Base-by-base conservation (phyloP, 805 yeast species). In the Candida ascalaphidarum region DNA sequence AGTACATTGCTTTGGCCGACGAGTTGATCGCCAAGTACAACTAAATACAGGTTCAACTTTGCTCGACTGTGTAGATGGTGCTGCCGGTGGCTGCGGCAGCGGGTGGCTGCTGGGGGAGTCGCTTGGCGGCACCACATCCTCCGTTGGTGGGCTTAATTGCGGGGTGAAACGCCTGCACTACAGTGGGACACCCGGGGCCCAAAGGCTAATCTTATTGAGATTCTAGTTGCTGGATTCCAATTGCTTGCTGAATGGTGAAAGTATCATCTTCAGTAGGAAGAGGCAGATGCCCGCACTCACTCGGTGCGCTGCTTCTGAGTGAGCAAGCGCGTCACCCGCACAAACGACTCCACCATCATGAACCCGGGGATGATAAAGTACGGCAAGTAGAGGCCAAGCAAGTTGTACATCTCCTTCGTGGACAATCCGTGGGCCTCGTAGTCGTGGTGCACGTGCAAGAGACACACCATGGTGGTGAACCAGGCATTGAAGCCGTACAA, bases 401-500 rank as follows among this genome's bases (percentile, higher is more conserved):
- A 55, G 9, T 66, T 68, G 29, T 38, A 34, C 9, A 55, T 42
- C 23, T 75, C 76, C 1, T 21, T 23, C 0, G 14, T 10, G 2
- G 51, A 34, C 27, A 77, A 48, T 0, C 71, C 73, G 21, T 58
- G 37, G 4, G 25, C 29, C 8, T 58, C 61, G 2, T 61, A 60
- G 4, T 58, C 43, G 2, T 40, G 17, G 12, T 41, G 41, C 11
- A 77, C 65, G 40, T 71, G 67, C n/a, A 65, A 47, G 37, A 81
- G 53, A 48, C 96, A 89, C 14, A 77, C 71, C 21, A 77, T 50
- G 0, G 96, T 85, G 4, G 96, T 85, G 28, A 81, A 58, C 4
- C 79, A 59, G 0, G 96, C 97, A 45, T 84, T 85, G 41, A 81
- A 68, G 3, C 89, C 95, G 51, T 92, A 89, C 5, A 77, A 43